Evolutionary conservation across 305 asterid genomes (phyloP), one percentile per base, ranked within the genome.

Genomic region (Fraxinus floribunda): DNA sequence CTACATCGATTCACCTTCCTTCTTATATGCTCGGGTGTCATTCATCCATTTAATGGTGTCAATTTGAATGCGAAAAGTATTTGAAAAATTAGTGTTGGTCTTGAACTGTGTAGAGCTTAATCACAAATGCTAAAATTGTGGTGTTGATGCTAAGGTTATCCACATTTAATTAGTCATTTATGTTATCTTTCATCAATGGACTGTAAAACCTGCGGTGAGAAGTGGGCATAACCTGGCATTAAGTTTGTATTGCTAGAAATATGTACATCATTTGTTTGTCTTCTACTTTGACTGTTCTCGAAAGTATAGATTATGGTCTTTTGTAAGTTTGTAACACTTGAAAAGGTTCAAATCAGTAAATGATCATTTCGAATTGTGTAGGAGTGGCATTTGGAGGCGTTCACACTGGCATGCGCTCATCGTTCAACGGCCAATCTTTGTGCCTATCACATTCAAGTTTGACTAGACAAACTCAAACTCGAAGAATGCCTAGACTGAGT

Each of bases 401-500:
- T 75, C 90, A 88, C 84, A 88, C 89, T 26, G 77, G 89, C 36
- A 36, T 82, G 78, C 85, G 85, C 52, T 92, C 95, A 52, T 79
- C 89, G 20, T 93, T 95, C 91, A 92, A 80, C 41, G 97, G 98
- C 24, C 94, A 82, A 60, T 85, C 90, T 20, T 76, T 91, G 60
- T 81, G 34, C 77, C 62, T 89, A 41, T 78, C 83, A 1, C 89
- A 81, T 81, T 83, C 90, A 39, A 86, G 82, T 82, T 39, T 82
- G 10, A 60, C 88, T 26, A 84, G 83, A 79, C 86, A 18, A 34
- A 70, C 78, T 57, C 87, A 76, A 52, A 80, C 34, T 41, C 83
- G 46, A 49, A 85, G 36, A 74, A 62, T 46, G 18, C 73, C 88
- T 20, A 80, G 86, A 87, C 87, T 85, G 18, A 88, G 84, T 15